A percentile compares a stretch with the other conserved stretches of the same genome.
phyloP scores from a whole-genome alignment of 176 grass and related monocot genomes.

The Oryza rufipogon region DNA sequence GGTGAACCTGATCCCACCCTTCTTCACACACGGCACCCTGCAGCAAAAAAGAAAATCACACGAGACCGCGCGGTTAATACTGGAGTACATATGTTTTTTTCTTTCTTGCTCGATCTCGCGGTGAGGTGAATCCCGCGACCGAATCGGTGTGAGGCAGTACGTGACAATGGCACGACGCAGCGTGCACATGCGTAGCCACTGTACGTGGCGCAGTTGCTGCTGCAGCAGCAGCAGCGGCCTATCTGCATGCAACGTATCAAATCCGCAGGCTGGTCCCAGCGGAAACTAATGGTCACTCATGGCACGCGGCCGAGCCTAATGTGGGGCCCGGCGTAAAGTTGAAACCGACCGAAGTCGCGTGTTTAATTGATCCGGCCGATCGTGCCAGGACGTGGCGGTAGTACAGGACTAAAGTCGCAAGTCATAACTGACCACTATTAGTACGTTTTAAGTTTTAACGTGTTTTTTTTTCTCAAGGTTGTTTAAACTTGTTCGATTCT shows the following conservation, averaged over 20 bases:
- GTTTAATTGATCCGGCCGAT: neutral
- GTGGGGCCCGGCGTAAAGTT: neutral
- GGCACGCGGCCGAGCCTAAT: neutral
- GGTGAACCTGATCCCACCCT: constrained; percentile 61
- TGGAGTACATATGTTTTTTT: no score
- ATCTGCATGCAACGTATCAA: constrained; percentile 30
- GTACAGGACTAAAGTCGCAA: constrained; percentile 5
- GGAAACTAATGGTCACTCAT: neutral
- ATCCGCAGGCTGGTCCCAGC: constrained; percentile 38
- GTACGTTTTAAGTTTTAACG: neutral
- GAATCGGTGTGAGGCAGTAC: neutral
- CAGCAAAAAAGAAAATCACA: neutral
- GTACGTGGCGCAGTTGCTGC: neutral
- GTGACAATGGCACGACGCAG: neutral
- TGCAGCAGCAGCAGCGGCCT: neutral
- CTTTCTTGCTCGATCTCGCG: no score
- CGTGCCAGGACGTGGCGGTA: neutral
- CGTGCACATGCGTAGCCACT: neutral
- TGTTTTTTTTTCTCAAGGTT: no score
- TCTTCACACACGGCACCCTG: constrained; percentile 65
- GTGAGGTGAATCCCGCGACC: neutral
- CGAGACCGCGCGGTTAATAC: neutral
- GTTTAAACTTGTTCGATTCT: no score
- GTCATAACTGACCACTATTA: neutral
- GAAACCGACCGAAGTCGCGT: constrained; percentile 26